phyloP scores from a whole-genome alignment of 495 filamentous ascomycete genomes.

The Xylaria intraflava region DNA sequence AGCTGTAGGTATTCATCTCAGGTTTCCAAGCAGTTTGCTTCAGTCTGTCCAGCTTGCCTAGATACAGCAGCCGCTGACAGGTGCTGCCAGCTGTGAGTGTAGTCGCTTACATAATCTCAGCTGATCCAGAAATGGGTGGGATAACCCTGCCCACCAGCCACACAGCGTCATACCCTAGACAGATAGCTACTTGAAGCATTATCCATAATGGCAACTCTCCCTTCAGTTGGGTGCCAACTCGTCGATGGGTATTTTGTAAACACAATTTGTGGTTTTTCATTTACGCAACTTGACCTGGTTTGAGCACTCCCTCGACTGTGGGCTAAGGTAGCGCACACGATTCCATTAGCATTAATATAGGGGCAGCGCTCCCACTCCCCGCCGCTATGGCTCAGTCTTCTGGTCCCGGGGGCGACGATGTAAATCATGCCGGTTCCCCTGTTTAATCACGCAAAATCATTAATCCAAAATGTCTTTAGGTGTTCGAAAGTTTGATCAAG shows the following conservation, averaged over 20 bases:
- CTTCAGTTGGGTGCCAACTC: no score
- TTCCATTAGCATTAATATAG: neutral
- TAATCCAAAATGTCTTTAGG: constrained; percentile 12
- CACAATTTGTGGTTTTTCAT: no score
- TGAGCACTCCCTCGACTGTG: neutral
- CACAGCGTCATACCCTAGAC: neutral
- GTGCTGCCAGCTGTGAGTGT: no score
- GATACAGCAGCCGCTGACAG: no score
- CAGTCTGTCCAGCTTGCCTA: no score
- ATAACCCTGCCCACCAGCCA: neutral
- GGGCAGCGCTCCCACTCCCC: neutral
- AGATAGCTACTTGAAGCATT: no score
- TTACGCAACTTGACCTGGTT: neutral
- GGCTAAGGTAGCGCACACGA: neutral
- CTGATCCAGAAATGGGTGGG: neutral
- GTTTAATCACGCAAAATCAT: neutral
- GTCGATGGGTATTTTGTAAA: no score
- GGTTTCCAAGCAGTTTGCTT: no score
- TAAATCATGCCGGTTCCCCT: constrained; percentile 4
- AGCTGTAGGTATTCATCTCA: no score
- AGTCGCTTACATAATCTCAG: no score
- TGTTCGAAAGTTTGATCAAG: constrained; percentile 24
- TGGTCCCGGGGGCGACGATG: constrained; percentile 19
- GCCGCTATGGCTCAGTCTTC: constrained; percentile 19
- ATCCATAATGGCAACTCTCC: no score